These are phyloP conservation scores for Pelagophyceae sp. DNA, from an alignment of 352 stramenopile genomes.

Conservation along the genomic window DNA sequence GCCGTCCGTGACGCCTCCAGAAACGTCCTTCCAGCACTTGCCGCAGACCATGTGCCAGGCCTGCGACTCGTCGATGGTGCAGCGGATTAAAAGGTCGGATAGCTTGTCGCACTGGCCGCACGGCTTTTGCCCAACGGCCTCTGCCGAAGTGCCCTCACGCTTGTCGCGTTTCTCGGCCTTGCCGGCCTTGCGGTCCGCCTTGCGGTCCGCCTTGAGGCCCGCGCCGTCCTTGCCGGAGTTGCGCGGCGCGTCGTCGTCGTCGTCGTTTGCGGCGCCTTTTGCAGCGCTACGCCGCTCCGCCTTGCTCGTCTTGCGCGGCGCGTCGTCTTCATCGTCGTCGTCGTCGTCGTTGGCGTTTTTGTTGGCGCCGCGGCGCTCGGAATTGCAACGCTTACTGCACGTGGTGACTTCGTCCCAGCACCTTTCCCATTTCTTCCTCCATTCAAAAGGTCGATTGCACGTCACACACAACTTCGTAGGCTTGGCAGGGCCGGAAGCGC, in stretches of 20 bases:
- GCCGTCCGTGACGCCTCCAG: conserved; percentile 53
- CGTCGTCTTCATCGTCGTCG: not conserved
- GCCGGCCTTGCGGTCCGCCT: conserved; percentile 3
- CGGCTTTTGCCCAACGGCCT: not conserved
- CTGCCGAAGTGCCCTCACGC: not conserved
- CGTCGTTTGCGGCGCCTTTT: not conserved
- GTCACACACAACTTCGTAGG: conserved; percentile 45
- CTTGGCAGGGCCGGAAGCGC: too few relatives aligned
- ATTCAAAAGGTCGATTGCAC: conserved; percentile 48
- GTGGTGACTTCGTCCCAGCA: conserved; percentile 50
- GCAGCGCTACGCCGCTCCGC: not conserved
- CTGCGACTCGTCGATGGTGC: conserved; percentile 22
- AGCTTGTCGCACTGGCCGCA: conserved; percentile 17
- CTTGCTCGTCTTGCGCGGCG: not conserved
- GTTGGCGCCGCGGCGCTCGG: not conserved
- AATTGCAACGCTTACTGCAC: conserved; percentile 50
- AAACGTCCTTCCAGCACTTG: conserved; percentile 47
- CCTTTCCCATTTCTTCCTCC: conserved; percentile 56
- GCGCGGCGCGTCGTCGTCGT: too few relatives aligned
- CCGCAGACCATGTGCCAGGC: conserved; percentile 44
- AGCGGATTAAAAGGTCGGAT: conserved; percentile 13
- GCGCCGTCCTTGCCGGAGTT: not conserved
- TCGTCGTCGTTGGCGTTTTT: conserved; percentile 2
- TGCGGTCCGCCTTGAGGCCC: too few relatives aligned
- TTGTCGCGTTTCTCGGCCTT: conserved; percentile 11